Conservation (phyloP, 2,329 filamentous ascomycete species). For the Emericellopsis atlantica region DNA sequence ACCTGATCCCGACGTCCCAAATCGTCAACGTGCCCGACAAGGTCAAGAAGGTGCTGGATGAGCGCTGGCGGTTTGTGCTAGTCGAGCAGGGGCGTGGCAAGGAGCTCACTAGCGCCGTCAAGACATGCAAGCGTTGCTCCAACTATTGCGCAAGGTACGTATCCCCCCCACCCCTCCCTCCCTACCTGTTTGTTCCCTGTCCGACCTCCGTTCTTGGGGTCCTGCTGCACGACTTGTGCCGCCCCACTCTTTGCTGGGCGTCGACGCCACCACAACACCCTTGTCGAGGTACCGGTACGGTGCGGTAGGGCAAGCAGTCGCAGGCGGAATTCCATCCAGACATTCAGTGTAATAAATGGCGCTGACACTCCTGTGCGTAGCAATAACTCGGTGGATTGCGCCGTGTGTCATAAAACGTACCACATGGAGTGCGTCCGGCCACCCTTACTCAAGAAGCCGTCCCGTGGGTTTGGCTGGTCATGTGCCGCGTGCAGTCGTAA, state of each 20-base stretch:
- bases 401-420: constrained; percentile 87
- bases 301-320: background rate
- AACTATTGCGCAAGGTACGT: constrained; percentile 81
- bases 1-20: constrained; percentile 80
- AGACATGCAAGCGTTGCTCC: constrained; percentile 86
- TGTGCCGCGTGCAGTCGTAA: constrained; percentile 91
- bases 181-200: constrained; percentile 3
- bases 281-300: background rate
- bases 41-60: constrained; percentile 90
- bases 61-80: constrained; percentile 92
- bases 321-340: constrained; percentile 1
- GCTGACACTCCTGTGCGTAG: constrained; percentile 27
- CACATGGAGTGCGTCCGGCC: constrained; percentile 98
- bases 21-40: constrained; percentile 94
- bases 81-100: constrained; percentile 90
- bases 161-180: constrained; percentile 3
- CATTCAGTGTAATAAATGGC: background rate
- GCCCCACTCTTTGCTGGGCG: background rate
- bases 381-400: constrained; percentile 92
- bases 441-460: constrained; percentile 87
- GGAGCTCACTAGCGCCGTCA: constrained; percentile 90
- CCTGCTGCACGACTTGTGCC: background rate
- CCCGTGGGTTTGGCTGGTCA: constrained; percentile 94
- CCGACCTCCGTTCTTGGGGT: constrained; percentile 1
- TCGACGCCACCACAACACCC: constrained; percentile 1